Percentiles rank a stretch among this genome's conserved stretches.
Evolutionary conservation across 1,139 yeast genomes (phyloP).

Genomic region (Nematodospora anomalae): DNA sequence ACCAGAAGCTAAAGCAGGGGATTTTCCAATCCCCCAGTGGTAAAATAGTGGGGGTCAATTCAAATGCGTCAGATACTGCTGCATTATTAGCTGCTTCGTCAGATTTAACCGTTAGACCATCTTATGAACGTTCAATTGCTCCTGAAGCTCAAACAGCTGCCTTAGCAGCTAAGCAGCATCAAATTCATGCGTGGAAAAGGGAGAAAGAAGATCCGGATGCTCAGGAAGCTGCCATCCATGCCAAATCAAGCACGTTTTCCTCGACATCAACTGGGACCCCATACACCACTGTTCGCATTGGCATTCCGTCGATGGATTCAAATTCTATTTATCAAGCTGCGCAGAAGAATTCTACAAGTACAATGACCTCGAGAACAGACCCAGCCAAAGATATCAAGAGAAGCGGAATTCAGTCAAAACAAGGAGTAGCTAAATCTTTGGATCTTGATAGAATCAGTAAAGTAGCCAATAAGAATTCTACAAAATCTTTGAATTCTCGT

Average conservation of each 20-base stretch:
- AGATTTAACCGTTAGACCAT: constrained; percentile 60
- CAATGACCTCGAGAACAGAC: constrained; percentile 50
- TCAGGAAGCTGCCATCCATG: constrained; percentile 36
- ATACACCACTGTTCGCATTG: constrained; percentile 25
- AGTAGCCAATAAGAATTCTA: constrained; percentile 45
- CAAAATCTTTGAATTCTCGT: constrained; percentile 41
- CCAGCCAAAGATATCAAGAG: constrained; percentile 44
- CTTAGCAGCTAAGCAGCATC: constrained; percentile 50
- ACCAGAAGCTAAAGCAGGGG: constrained; percentile 76
- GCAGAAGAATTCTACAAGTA: constrained; percentile 39
- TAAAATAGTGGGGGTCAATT: constrained; percentile 68
- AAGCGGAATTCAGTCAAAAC: constrained; percentile 45
- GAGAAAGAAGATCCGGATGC: constrained; percentile 44
- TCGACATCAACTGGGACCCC: constrained; percentile 13
- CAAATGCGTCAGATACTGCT: constrained; percentile 72
- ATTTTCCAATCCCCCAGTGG: constrained; percentile 69
- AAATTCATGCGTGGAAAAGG: constrained; percentile 45
- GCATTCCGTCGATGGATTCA: constrained; percentile 39
- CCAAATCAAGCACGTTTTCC: constrained; percentile 13
- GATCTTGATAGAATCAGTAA: constrained; percentile 44
- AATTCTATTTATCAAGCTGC: constrained; percentile 45
- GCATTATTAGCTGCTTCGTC: constrained; percentile 71
- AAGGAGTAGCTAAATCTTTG: constrained; percentile 25
- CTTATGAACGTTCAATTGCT: constrained; percentile 62
- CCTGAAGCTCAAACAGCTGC: constrained; percentile 70